Base-by-base conservation (phyloP, 1,139 yeast species). In the Scheffersomyces segobiensis region DNA sequence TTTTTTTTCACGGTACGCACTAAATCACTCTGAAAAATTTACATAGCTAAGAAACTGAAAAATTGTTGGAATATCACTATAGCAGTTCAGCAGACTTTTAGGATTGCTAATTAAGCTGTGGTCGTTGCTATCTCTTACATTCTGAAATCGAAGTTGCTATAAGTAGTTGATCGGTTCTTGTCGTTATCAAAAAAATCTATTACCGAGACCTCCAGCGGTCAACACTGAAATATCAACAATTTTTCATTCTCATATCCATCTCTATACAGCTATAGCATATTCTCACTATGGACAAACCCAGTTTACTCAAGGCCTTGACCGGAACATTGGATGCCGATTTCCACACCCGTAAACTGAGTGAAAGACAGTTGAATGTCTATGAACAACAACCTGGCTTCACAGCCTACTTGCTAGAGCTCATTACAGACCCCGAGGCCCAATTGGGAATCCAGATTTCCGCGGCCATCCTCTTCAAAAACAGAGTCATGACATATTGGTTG, bases 381-480 rank as follows among this genome's bases (percentile, higher is more conserved):
- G 84, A 79, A 63, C 76, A 73, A 60, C 81, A 78, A 59, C 81
- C 85, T 1, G 89, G 90, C 0, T 86, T 87, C 72, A 83, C 89
- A 1, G 77, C 81, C 12, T 85, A 84, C 65, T 76, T 87, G 58
- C 75, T 88, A 48, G 86, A 83, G 54, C 75, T 87, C 56, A 79
- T 85, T 21, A 70, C 74, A 22, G 89, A 87, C 63, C 70, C 71
- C 2, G 70, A 77, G 2, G 75, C 84, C 19, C 78, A 83, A 51
- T 65, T 74, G 19, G 83, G 86, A 17, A 79, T 84, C 58, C 83
- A 88, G 65, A 74, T 85, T 54, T 82, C 90, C 18, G 86, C 91
- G 3, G 87, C 90, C 3, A 86, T 89, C 55, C 85, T 86, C 67
- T 85, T 88, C 74, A 89, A 88, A 69, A 88, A 88, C 68, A 80